Conservation (phyloP, 192 early-diverging fungal genomes). For the Chytriomyces confervae region DNA sequence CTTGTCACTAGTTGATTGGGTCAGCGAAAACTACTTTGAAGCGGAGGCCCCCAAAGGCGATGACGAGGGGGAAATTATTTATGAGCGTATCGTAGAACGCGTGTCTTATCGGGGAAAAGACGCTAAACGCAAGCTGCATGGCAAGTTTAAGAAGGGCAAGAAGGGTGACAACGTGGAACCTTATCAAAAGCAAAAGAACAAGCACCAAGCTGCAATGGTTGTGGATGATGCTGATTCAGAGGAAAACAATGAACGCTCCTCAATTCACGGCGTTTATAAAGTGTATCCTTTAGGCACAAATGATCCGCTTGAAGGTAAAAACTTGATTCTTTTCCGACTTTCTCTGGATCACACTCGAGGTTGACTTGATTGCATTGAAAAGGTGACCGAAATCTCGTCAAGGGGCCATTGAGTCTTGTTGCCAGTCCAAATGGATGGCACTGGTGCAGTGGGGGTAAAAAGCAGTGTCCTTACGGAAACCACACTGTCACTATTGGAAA, state of each 20-base stretch:
- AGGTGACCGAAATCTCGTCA: constrained; percentile 59
- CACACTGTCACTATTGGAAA: constrained; percentile 83
- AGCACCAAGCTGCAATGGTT: constrained; percentile 1
- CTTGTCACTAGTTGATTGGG: constrained; percentile 82
- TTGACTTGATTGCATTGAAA: constrained; percentile 40
- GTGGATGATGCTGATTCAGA: neutral
- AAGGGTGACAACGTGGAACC: neutral
- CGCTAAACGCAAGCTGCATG: neutral
- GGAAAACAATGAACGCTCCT: too few relatives aligned
- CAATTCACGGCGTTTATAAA: constrained; percentile 58
- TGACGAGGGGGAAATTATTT: constrained; percentile 9
- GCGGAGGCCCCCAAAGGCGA: neutral
- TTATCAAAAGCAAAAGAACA: constrained; percentile 1
- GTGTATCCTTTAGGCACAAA: constrained; percentile 81
- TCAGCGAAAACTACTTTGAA: constrained; percentile 35
- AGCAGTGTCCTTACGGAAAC: constrained; percentile 39
- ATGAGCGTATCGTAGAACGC: constrained; percentile 15
- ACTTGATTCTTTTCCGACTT: neutral
- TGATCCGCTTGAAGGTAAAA: constrained; percentile 64
- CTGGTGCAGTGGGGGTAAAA: constrained; percentile 35
- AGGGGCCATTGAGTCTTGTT: constrained; percentile 59
- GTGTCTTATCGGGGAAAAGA: neutral
- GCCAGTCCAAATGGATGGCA: constrained; percentile 81
- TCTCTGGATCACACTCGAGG: neutral
- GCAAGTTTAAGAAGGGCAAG: neutral